These are phyloP conservation scores for Penicillium bialowiezense DNA, from an alignment of 495 filamentous ascomycete species.

Conservation along the genomic window DNA sequence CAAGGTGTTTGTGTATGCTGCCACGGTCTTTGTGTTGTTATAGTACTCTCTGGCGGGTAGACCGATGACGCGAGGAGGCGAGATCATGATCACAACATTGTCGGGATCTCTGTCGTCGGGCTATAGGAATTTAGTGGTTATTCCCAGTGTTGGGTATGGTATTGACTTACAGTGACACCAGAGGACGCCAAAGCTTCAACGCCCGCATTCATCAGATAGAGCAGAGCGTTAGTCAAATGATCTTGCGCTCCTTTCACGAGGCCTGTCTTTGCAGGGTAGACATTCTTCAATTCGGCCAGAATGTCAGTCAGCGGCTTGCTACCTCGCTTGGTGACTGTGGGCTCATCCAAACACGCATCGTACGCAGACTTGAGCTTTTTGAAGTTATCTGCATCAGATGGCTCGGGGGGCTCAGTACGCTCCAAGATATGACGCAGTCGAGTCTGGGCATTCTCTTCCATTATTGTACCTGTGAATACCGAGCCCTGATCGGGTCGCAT, in stretches of 20 bases:
- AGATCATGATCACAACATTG: constrained; percentile 55
- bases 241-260: constrained; percentile 32
- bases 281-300: constrained; percentile 48
- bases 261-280: constrained; percentile 50
- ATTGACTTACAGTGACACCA: constrained; percentile 44
- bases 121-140: constrained; percentile 20
- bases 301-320: constrained; percentile 50
- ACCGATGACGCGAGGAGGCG: constrained; percentile 51
- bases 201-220: constrained; percentile 52
- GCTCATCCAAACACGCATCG: constrained; percentile 62
- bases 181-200: constrained; percentile 47
- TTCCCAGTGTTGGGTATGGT: too few relatives aligned
- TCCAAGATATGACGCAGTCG: constrained; percentile 64
- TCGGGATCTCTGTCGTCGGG: constrained; percentile 65
- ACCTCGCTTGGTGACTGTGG: constrained; percentile 50
- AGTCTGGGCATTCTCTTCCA: constrained; percentile 56
- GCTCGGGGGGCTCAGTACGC: constrained; percentile 47
- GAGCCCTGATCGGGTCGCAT: constrained; percentile 64
- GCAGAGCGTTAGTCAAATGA: constrained; percentile 49
- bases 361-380: constrained; percentile 62
- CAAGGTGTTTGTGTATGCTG: constrained; percentile 50
- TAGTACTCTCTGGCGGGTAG: constrained; percentile 67
- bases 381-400: constrained; percentile 61
- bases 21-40: constrained; percentile 51
- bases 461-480: constrained; percentile 56